phyloP scores from a whole-genome alignment of 345 rosid species.

The Camelina laxa region DNA sequence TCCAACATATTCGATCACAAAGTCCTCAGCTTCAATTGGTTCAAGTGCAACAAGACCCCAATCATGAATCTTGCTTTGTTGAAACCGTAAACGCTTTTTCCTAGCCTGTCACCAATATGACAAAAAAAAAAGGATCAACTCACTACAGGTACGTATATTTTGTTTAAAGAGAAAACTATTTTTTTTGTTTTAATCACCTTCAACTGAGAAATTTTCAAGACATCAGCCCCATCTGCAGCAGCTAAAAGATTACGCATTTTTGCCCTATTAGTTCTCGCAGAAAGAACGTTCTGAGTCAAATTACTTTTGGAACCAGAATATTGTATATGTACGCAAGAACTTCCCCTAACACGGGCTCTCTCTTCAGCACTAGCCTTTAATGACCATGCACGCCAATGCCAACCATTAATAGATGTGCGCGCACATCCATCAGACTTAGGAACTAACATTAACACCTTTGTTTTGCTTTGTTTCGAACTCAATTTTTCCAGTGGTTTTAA shows the following conservation, averaged over 20 bases:
- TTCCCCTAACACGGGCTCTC: slow-evolving; percentile 81
- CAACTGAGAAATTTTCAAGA: slow-evolving; percentile 88
- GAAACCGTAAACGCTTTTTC: slow-evolving; percentile 88
- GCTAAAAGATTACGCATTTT: slow-evolving; percentile 97
- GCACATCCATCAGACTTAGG: slow-evolving; percentile 94
- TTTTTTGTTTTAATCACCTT: slow-evolving; percentile 57
- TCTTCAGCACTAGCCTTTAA: slow-evolving; percentile 74
- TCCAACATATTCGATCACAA: slow-evolving; percentile 98
- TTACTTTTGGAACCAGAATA: slow-evolving; percentile 57
- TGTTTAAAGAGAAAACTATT: slow-evolving; percentile 29
- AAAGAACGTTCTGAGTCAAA: slow-evolving; percentile 69
- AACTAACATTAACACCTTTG: slow-evolving; percentile 48
- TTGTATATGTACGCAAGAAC: slow-evolving; percentile 43
- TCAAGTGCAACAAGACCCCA: slow-evolving; percentile 98
- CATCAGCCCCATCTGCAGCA: slow-evolving; percentile 96
- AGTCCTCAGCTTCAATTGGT: slow-evolving; percentile 96
- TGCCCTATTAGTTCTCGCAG: slow-evolving; percentile 96
- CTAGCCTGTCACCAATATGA: slow-evolving; percentile 66
- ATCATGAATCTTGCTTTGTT: slow-evolving; percentile 95
- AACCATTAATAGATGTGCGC: slow-evolving; percentile 84
- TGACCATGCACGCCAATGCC: slow-evolving; percentile 97
- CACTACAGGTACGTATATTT: slow-evolving; percentile 12
- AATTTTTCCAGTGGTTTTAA: slow-evolving; percentile 38
- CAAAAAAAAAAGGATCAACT: background rate
- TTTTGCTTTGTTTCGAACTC: slow-evolving; percentile 48